phyloP scores from a whole-genome alignment of 1,139 yeast genomes.

The Saccharomyces hybrid region DNA sequence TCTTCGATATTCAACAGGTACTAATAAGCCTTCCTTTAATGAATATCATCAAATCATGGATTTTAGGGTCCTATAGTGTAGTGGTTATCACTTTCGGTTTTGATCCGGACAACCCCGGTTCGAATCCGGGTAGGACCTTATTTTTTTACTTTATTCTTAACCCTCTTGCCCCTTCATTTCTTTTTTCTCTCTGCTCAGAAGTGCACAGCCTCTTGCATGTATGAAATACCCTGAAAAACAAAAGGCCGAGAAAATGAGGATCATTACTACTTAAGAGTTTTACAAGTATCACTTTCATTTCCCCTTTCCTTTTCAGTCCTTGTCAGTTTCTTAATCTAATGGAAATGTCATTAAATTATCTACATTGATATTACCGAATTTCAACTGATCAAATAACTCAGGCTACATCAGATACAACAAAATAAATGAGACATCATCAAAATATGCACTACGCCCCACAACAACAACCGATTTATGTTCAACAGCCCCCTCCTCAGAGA shows the following conservation, averaged over 20 bases:
- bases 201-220: neutral
- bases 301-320: neutral
- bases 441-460: neutral
- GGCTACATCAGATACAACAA: neutral
- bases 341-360: no score
- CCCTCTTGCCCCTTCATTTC: neutral
- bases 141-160: slow-evolving; percentile 36
- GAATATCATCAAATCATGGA: slow-evolving; percentile 79
- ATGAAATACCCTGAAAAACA: neutral
- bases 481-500: slow-evolving; percentile 8
- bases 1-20: no score
- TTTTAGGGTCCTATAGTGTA: slow-evolving; percentile 41
- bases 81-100: slow-evolving; percentile 63
- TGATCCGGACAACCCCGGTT: slow-evolving; percentile 88
- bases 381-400: neutral
- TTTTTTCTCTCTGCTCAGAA: neutral
- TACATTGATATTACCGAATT: neutral
- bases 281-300: neutral
- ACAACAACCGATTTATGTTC: slow-evolving; percentile 10
- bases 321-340: neutral
- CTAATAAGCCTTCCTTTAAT: slow-evolving; percentile 31
- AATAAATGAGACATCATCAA: neutral
- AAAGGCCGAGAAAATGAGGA: neutral
- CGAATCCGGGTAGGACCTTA: slow-evolving; percentile 94
- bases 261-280: neutral